These are phyloP conservation scores for Aspergillus eucalypticola DNA, from an alignment of 2,329 filamentous ascomycete species.

Conservation along the genomic window DNA sequence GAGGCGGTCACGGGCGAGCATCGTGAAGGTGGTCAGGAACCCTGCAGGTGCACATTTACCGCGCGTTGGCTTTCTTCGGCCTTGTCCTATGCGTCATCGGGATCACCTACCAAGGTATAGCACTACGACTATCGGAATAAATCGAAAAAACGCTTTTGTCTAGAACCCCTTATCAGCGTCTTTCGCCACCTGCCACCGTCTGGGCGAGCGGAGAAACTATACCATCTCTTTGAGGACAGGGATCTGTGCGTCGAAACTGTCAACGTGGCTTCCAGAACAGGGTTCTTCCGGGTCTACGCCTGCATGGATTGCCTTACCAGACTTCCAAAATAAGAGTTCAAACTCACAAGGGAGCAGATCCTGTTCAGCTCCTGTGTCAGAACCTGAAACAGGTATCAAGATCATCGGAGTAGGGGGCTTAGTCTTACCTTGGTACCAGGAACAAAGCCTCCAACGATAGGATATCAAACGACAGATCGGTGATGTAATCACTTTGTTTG, in stretches of 20 bases:
- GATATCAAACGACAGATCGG: conserved; percentile 83
- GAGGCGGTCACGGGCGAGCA: conserved; percentile 60
- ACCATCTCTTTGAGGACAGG: conserved; percentile 92
- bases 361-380: conserved; percentile 44
- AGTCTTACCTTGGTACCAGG: conserved; percentile 69
- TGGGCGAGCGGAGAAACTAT: conserved; percentile 12
- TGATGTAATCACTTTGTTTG: conserved; percentile 61
- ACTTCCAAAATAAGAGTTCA: conserved; percentile 80
- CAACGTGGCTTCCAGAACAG: conserved; percentile 15
- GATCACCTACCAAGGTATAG: conserved; percentile 60
- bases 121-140: conserved; percentile 73
- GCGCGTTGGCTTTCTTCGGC: background rate
- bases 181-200: background rate
- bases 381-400: conserved; percentile 11
- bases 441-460: conserved; percentile 85
- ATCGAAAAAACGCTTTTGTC: conserved; percentile 86
- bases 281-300: conserved; percentile 5
- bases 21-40: conserved; percentile 77
- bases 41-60: conserved; percentile 46
- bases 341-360: conserved; percentile 80
- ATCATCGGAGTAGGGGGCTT: background rate
- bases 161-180: conserved; percentile 37
- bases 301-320: conserved; percentile 33
- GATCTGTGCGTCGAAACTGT: conserved; percentile 53
- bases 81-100: conserved; percentile 1